Percentiles rank a stretch among this genome's conserved stretches.
These are phyloP conservation scores for Diplocarpon mali DNA, from an alignment of 2,329 filamentous ascomycete genomes.

Conservation along the genomic window DNA sequence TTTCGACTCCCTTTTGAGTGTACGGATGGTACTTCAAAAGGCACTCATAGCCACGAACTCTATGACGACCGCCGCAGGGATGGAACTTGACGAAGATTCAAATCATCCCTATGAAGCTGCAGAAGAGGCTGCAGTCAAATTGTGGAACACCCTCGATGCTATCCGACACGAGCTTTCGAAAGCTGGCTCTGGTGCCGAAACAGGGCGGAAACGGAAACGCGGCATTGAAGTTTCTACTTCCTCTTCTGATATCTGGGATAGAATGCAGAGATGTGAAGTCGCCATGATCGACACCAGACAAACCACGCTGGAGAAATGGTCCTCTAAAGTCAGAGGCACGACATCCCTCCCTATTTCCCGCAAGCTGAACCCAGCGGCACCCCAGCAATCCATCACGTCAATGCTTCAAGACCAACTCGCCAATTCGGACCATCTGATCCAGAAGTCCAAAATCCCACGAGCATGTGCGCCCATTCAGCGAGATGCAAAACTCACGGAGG, in stretches of 20 bases:
- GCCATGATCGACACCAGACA: conserved; percentile 50
- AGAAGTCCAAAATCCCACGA: conserved; percentile 58
- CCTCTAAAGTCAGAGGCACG: conserved; percentile 59
- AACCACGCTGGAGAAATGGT: conserved; percentile 80
- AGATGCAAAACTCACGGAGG: conserved; percentile 44
- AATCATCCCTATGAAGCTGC: conserved; percentile 56
- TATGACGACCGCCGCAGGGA: conserved; percentile 38
- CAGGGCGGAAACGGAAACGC: conserved; percentile 52
- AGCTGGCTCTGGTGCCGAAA: conserved; percentile 32
- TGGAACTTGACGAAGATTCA: conserved; percentile 30
- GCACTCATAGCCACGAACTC: conserved; percentile 75
- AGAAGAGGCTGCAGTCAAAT: conserved; percentile 71
- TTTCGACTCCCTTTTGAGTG: conserved; percentile 82
- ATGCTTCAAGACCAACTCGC: conserved; percentile 59
- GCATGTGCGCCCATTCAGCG: conserved; percentile 67
- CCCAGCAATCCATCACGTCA: conserved; percentile 52
- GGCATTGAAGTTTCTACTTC: conserved; percentile 42
- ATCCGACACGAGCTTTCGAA: conserved; percentile 51
- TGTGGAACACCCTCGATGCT: conserved; percentile 71
- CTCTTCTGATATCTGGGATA: conserved; percentile 59
- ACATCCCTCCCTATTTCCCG: conserved; percentile 43
- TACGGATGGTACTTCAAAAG: conserved; percentile 88
- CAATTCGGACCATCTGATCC: conserved; percentile 54
- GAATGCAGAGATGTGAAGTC: conserved; percentile 56
- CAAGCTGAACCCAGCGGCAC: conserved; percentile 41